Evolutionary conservation across 2,329 filamentous ascomycete genomes (phyloP), one percentile per base, ranked within the genome.

Genomic region (Penicillium polonicum): DNA sequence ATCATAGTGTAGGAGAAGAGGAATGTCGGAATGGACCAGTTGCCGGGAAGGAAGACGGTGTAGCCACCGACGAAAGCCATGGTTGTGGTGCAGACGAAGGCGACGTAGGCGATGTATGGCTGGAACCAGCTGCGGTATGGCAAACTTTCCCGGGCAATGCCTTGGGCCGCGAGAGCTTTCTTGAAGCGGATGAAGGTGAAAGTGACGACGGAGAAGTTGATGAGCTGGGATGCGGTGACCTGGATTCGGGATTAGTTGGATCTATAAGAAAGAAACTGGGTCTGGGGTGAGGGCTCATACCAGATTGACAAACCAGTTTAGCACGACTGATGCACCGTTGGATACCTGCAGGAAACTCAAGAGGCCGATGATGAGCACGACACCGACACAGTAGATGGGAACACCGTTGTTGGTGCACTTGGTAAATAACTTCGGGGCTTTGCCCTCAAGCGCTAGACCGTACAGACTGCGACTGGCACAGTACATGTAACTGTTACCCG

Each of bases 31-130:
- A 88, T 70, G 58, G 85, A 81, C 90, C 88, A 93, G 5, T 82
- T 80, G 3, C 79, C 80, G 0, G 88, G 86, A 45, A 92, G 71
- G 66, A 93, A 94, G 1, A 92, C 88, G 0, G 86, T 82, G 61
- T 92, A 93, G 0, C 90, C 90, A 9, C 88, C 85, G 1, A 92
- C 85, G 64, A 92, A 85, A 0, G 86, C 83, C 86, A 93, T 92
- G 61, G 89, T 72, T 48, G 84, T 83, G 1, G 86, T 89, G 27
- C 83, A 85, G 0, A 78, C 70, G 6, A 91, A 74, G 0, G 85
- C 86, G 48, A 87, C 85, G 69, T 83, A 92, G 0, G 89, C 88
- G 0, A 84, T 81, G 65, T 86, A 92, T 2, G 90, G 90, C 76
- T 92, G 89, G 43, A 84, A 80, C 60, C 80, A 81, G 0, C 85